A percentile compares a stretch with the other conserved stretches of the same genome.
phyloP scores from a whole-genome alignment of 305 asterid genomes.

The Solanum aculeatissimum region DNA sequence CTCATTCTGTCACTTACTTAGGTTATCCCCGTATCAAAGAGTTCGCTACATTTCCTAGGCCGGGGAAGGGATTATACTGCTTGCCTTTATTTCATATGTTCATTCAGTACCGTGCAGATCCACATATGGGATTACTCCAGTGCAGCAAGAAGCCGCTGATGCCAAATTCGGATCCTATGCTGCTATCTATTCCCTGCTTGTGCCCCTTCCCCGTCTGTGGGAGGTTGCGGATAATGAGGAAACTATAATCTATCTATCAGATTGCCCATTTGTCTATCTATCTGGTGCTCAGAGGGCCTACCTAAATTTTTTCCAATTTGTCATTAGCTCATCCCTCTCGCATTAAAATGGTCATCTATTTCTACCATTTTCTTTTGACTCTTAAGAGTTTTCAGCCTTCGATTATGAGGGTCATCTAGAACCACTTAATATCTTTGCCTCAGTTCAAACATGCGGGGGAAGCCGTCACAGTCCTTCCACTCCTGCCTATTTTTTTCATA shows the following conservation, averaged over 20 bases:
- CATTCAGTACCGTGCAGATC: background rate
- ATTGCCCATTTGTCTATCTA: background rate
- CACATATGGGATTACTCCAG: background rate
- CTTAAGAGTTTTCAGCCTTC: background rate
- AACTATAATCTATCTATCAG: background rate
- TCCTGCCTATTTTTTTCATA: background rate
- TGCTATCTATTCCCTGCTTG: background rate
- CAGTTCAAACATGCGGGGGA: background rate
- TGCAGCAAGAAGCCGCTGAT: background rate
- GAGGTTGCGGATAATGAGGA: background rate
- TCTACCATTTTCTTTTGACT: background rate
- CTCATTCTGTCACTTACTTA: background rate
- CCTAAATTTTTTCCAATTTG: background rate
- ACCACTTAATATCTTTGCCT: background rate
- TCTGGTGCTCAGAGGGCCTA: background rate
- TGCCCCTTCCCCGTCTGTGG: background rate
- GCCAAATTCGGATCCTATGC: background rate
- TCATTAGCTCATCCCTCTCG: background rate
- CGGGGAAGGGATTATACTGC: background rate
- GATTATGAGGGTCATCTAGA: background rate
- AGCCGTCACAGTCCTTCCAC: background rate
- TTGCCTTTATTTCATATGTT: background rate
- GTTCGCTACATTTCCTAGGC: background rate
- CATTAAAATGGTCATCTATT: background rate
- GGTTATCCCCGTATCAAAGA: background rate